Conservation (phyloP, 1,284 basidiomycete genomes). For the Apiotrichum montevideense region DNA sequence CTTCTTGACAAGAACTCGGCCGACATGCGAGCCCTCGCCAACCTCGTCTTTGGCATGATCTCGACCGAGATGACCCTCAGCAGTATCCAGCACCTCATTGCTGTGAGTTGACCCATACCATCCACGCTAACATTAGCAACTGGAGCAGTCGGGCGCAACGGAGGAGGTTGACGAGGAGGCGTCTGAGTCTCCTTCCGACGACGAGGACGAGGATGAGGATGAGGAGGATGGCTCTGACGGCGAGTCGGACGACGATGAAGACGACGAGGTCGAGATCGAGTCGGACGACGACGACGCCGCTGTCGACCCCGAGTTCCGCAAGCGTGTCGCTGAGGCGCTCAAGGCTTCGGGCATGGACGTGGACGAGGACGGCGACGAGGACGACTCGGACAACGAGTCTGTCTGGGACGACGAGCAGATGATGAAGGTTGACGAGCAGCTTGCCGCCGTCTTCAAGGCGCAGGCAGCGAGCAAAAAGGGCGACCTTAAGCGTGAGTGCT, state of each 20-base stretch:
- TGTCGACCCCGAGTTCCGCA: constrained; percentile 63
- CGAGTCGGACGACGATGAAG: constrained; percentile 50
- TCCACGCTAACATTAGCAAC: constrained; percentile 56
- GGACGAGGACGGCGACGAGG: constrained; percentile 15
- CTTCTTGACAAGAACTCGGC: constrained; percentile 78
- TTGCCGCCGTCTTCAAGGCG: constrained; percentile 77
- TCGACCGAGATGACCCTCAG: constrained; percentile 63
- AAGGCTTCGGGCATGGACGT: constrained; percentile 64
- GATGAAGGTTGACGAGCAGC: constrained; percentile 89
- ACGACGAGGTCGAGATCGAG: constrained; percentile 46
- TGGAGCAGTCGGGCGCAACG: constrained; percentile 53
- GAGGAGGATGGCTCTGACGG: constrained; percentile 44
- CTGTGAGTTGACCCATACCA: constrained; percentile 52
- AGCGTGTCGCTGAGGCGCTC: constrained; percentile 70
- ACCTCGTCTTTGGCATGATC: constrained; percentile 72
- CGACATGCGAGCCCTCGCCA: constrained; percentile 74
- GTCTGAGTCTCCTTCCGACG: too few relatives aligned
- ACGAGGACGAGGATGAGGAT: constrained; percentile 21
- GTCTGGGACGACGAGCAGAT: constrained; percentile 94
- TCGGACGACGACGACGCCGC: constrained; percentile 49
- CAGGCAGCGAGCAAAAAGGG: constrained; percentile 51
- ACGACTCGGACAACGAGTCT: constrained; percentile 52
- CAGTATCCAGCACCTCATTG: constrained; percentile 75
- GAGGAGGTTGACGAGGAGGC: constrained; percentile 47
- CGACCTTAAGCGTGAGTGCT: constrained; percentile 17